Evolutionary conservation across 208 protist genomes (phyloP), one percentile per base, ranked within the genome.

Genomic region (Leishmania amazonensis): DNA sequence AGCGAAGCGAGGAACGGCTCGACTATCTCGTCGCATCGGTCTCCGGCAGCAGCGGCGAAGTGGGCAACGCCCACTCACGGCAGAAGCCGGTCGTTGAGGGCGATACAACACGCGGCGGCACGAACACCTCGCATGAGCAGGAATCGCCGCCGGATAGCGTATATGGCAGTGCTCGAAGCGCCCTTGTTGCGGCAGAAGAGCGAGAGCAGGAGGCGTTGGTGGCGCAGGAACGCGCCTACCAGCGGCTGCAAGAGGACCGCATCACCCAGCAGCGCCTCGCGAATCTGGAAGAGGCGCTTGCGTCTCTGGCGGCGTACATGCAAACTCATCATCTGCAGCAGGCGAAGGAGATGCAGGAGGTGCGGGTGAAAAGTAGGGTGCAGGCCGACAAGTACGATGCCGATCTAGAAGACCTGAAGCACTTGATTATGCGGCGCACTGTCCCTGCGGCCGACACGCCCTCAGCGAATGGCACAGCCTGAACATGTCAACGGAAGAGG

Each of bases 271-370:
- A 83, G 81, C 91, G 94, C 51, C 64, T 97, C 40, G 79, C 75
- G 4, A 88, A 89, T n/a, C 78, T 94, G 24, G 94, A 97, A 62
- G 77, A 87, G n/a, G 87, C 85, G 11, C 81, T 91, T 8, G 83
- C 87, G n/a, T 83, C 83, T 51, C 70, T 96, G 24, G 84, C 83
- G 24, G 71, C 80, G 62, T 84, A 91, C 62, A 83, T 94, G 64
- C 87, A 90, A 38, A 40, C 74, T 21, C 74, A 88, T 54, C 70
- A 91, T 28, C 64, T 76, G 4, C 84, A 79, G 28, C 90, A 82
- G 45, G 67, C 77, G 19, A 75, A 79, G 21, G 73, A 87, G 47
- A 68, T 90, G 45, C 54, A 75, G 2, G 75, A 85, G 58, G 58
- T 87, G 47, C 88, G 85, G 40, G 80, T 85, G 58, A 54, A 60